Evolutionary conservation across 768 basidiomycete species (phyloP), one percentile per base, ranked within the genome.

Genomic region (Boletus rubropictus): DNA sequence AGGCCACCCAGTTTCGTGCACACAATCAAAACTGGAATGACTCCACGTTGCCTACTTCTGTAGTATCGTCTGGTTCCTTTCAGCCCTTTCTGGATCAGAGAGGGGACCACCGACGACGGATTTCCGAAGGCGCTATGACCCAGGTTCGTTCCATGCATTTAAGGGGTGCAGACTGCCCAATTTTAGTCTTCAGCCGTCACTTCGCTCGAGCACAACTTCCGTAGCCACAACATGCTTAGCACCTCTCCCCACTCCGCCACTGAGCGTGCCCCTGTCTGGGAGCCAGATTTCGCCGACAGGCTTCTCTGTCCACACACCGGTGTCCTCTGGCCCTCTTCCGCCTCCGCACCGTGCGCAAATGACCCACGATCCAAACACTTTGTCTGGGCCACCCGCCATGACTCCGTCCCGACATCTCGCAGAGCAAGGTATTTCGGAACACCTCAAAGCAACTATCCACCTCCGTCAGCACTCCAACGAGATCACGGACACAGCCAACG

Each of bases 221-320:
- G 35, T 47, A 18, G 38, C 56, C 3, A 56, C 53, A 4, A 56
- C 56, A 33, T 59, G 49, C 52, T 14, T 34, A 27, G 37, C 54
- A 5, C 49, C 52, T 25, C 52, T 59, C 21, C 56, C 62, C 38
- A 56, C 62, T 42, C 56, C 62, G 15, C 54, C 56, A 3, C 50
- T 44, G 12, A 58, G 46, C 32, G 50, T 44, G 31, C 20, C 51
- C n/a, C 17, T 48, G 3, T 12, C 28, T 12, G 28, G n/a, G 17
- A 33, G 44, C 8, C 62, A 52, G 33, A 41, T 44, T 15, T 42
- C 46, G 5, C 52, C 49, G 1, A 42, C 39, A 2, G 39, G 44
- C 17, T 49, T 61, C 27, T 47, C 53, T 4, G 44, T 56, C 5
- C 47, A 52, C n/a, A 7, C 53, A 1, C n/a, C 50, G 1, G 33